Evolutionary conservation across 2,329 filamentous ascomycete genomes (phyloP), one percentile per base, ranked within the genome.

Genomic region (Fusarium drepaniforme): DNA sequence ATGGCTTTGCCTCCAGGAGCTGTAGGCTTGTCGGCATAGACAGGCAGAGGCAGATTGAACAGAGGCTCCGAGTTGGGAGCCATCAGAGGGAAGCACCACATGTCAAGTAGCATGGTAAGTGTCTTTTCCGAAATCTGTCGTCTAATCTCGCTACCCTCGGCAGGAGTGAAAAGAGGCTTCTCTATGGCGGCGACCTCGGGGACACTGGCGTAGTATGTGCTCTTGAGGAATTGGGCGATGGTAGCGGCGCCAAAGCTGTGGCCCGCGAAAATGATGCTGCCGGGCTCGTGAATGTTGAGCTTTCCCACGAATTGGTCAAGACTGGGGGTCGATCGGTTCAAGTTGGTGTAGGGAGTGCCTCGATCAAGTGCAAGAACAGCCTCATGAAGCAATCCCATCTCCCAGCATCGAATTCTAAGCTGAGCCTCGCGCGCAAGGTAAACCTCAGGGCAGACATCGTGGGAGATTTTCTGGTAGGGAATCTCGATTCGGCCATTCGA

Each of bases 201-300:
- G 2, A 83, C 78, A 44, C 84, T 84, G 15, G 88, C 87, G 83
- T 95, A 94, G 85, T 92, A 96, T 13, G 93, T 90, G 62, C 90
- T 93, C 84, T 97, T 97, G 60, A 96, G 84, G 65, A 97, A 89
- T 80, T 97, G 95, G 3, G 93, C 88, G 23, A 90, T 86, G 1
- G 93, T 94, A 1, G 93, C 89, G 1, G 92, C 93, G 25, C 95
- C 95, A 75, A 97, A 97, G 21, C 92, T 95, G 82, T 97, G 95
- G 5, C 95, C 95, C 0, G 90, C 90, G 80, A 94, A 96, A 49
- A 92, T 89, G 56, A 97, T 91, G 63, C 88, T 90, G 2, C 94
- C 94, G 0, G 94, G 93, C 11, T 89, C 87, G 68, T 92, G 90
- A 5, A 97, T 88, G 72, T 94, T 88, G 57, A 97, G 87, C 64